Base-by-base conservation (phyloP, 495 filamentous ascomycete species). In the Saxophila tyrrhenica region DNA sequence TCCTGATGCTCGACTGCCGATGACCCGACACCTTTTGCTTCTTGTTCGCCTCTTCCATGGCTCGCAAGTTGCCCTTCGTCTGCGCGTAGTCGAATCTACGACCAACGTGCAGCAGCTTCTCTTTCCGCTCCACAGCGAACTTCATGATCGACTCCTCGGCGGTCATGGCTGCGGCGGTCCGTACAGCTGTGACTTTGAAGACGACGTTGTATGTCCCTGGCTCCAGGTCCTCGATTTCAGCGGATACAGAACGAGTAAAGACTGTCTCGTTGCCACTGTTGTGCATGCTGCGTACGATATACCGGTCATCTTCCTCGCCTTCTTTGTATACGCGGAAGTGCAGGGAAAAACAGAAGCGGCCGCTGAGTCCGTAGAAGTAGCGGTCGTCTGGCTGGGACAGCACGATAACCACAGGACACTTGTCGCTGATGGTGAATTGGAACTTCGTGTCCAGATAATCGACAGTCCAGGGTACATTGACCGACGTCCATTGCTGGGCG, bases 361-460 rank as follows among this genome's bases (percentile, higher is more conserved):
- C 91, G 39, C 79, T 72, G 0, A 97, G 77, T 0, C 89, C 90
- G 49, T 72, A 72, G 71, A 89, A 97, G 63, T 95, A 97, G 5
- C 90, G 80, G 25, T 79, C 74, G 64, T 97, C 90, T 20, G 94
- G 80, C 73, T 94, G 87, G 2, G 80, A 84, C 19, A 96, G 75
- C 9, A 87, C 83, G 38, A 96, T 77, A 24, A 95, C 86, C 0
- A 87, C 78, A 0, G 83, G 81, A 0, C 85, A 79, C 1, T 73
- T 67, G 57, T 84, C 79, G 10, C 73, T 74, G 0, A 95, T 72
- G 2, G 75, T 78, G 50, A 95, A 75, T 50, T 75, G 69, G 65
- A 94, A 96, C 54, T 87, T 87, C 20, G 86, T 91, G 59, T 83
- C 78, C 57, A 89, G 82, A 62, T 94, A 96, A 55, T 90, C 86